Evolutionary conservation across 2,329 filamentous ascomycete species (phyloP).

Genomic region (Penicillium occitanis): DNA sequence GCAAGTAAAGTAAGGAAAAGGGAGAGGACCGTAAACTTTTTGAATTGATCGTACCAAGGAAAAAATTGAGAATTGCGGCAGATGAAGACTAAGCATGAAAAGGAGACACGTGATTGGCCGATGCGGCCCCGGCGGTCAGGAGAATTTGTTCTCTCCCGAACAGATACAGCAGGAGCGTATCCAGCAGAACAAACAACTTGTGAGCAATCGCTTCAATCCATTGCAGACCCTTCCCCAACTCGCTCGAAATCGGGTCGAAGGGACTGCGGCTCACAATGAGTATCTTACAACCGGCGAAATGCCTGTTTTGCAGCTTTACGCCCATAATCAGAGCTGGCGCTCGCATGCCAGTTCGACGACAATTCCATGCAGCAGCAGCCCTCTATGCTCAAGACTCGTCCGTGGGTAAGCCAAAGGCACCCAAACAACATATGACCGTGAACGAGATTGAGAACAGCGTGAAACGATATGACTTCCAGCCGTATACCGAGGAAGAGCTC

Average conservation of each 20-base stretch:
- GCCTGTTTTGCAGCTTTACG: conserved; percentile 52
- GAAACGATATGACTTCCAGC: conserved; percentile 42
- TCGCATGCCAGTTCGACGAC: conserved; percentile 45
- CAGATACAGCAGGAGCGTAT: not conserved
- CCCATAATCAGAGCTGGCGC: conserved; percentile 40
- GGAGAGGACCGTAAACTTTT: not conserved
- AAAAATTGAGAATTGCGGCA: conserved; percentile 15
- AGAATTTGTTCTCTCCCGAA: conserved; percentile 29
- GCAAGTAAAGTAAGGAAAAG: not conserved
- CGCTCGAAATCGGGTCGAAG: conserved; percentile 18
- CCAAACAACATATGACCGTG: not conserved
- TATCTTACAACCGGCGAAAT: conserved; percentile 50
- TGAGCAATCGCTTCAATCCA: not conserved
- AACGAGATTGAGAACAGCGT: conserved; percentile 30
- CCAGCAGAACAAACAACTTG: conserved; percentile 11
- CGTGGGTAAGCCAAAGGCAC: conserved; percentile 26
- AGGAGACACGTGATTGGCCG: conserved; percentile 17
- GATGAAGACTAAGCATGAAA: conserved; percentile 14
- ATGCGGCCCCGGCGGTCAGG: conserved; percentile 23
- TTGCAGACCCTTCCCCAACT: conserved; percentile 12
- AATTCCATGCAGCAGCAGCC: conserved; percentile 49
- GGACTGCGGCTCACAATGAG: conserved; percentile 47
- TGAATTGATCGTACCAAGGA: not conserved
- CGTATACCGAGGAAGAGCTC: conserved; percentile 68
- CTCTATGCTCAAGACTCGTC: conserved; percentile 43